phyloP scores from a whole-genome alignment of 176 grass and related monocot species.

The Sorghum bicolor region DNA sequence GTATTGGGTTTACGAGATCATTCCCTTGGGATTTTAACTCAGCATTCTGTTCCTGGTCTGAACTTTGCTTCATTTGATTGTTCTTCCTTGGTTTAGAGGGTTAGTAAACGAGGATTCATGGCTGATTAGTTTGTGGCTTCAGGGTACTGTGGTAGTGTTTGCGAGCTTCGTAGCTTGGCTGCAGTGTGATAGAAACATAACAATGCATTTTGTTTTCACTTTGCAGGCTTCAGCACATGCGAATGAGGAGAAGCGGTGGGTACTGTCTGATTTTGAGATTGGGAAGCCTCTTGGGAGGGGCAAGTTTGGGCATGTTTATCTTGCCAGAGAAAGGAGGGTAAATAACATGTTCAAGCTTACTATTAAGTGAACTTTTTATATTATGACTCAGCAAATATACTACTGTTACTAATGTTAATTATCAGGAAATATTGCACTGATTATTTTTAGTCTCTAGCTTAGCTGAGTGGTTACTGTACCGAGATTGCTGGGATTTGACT shows the following conservation, averaged over 20 bases:
- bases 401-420: not conserved
- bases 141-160: not conserved
- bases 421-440: not conserved
- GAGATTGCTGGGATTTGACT: not conserved
- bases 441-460: not conserved
- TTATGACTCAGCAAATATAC: not conserved
- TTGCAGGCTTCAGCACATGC: slow-evolving; percentile 39
- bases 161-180: not conserved
- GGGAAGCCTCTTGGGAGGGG: slow-evolving; percentile 91
- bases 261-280: slow-evolving; percentile 71
- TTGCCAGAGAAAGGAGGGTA: slow-evolving; percentile 93
- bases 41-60: not conserved
- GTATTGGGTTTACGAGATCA: not conserved
- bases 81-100: not conserved
- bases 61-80: not conserved
- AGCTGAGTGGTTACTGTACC: not conserved
- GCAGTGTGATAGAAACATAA: not conserved
- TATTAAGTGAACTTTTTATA: not conserved
- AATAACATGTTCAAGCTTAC: not conserved
- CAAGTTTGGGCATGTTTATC: slow-evolving; percentile 93
- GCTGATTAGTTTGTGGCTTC: not conserved
- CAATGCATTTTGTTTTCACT: not conserved
- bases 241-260: slow-evolving; percentile 72
- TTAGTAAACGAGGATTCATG: not conserved
- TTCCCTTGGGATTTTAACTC: not conserved